Base-by-base conservation (phyloP, 2,329 filamentous ascomycete species). In the Monilinia aucupariae region DNA sequence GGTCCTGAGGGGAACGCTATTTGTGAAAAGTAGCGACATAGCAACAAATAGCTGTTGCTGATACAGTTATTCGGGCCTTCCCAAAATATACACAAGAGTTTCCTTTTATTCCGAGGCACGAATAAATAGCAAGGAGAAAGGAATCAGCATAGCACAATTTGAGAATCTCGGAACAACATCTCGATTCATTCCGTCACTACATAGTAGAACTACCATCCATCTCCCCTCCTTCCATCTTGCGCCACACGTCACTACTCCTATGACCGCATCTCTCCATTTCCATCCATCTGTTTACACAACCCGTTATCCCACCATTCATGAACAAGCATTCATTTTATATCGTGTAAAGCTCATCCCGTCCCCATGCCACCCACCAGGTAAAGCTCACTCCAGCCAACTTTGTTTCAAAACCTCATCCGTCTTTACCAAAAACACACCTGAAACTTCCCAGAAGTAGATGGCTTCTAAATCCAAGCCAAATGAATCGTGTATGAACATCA, bases 401-500 rank as follows among this genome's bases (percentile, higher is more conserved):
- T 3, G n/a, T 8, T 47, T 47, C 22, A 34, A 8, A 12, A 1
- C 15, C 20, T 41, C 20, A 20, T 4, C n/a, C 54, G 15, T 25
- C 41, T 20, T 22, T n/a, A 7, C 20, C 13, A 34, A n/a, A 56
- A 45, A 47, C 25, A 27, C 41, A 47, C 30, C 15, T 6, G 8
- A 47, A 25, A 34, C 8, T 47, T 8, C 41, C 17, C 17, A 22
- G 12, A 47, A 22, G 9, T 34, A 43, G 52, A 32, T n/a, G 45
- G 30, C 22, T 53, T 13, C 32, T 53, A 60, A 22, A 9, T 30
- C 51, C 17, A 25, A 55, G 60, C 51, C 43, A 58, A 43, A 56
- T 56, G 53, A 61, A 55, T 61, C 60, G 43, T 58, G 25, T 62
- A 62, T 49, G n/a, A 62, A 41, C 51, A 56, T 62, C 60, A 62